phyloP scores from a whole-genome alignment of 208 protist species.

The Leishmania gerbilli region DNA sequence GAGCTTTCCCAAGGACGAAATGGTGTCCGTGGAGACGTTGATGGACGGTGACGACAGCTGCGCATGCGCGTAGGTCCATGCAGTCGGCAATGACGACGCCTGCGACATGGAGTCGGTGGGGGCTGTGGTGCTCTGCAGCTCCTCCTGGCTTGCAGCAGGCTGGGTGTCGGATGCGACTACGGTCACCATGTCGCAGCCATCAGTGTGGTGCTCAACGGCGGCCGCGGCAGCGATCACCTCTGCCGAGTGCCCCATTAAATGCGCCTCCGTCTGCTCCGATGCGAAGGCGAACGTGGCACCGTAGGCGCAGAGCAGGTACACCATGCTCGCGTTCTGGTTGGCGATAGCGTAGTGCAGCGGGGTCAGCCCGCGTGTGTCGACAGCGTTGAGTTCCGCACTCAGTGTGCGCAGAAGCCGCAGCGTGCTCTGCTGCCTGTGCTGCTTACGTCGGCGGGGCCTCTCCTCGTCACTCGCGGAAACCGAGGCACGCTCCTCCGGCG shows the following conservation, averaged over 20 bases:
- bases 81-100: neutral
- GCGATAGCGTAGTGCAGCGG: constrained; percentile 57
- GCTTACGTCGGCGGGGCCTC: neutral
- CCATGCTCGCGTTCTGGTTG: constrained; percentile 45
- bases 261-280: constrained; percentile 23
- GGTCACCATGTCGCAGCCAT: neutral
- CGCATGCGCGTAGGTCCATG: neutral
- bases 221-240: constrained; percentile 13
- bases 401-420: constrained; percentile 21
- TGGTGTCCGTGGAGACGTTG: constrained; percentile 3
- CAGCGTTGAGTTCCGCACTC: constrained; percentile 24
- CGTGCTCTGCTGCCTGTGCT: constrained; percentile 12
- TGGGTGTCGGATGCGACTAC: neutral
- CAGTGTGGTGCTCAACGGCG: neutral
- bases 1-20: constrained; percentile 15
- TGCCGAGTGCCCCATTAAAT: constrained; percentile 15
- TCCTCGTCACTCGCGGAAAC: neutral
- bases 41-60: constrained; percentile 11
- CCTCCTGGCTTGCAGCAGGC: neutral
- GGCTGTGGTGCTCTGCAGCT: neutral
- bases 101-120: neutral
- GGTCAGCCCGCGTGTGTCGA: constrained; percentile 39
- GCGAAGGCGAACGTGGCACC: constrained; percentile 40
- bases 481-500: neutral
- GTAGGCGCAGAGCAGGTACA: constrained; percentile 43